Percentiles rank a stretch among this genome's conserved stretches.
Conservation (phyloP, 352 stramenopile genomes). For the Pythium vanterpoolii region DNA sequence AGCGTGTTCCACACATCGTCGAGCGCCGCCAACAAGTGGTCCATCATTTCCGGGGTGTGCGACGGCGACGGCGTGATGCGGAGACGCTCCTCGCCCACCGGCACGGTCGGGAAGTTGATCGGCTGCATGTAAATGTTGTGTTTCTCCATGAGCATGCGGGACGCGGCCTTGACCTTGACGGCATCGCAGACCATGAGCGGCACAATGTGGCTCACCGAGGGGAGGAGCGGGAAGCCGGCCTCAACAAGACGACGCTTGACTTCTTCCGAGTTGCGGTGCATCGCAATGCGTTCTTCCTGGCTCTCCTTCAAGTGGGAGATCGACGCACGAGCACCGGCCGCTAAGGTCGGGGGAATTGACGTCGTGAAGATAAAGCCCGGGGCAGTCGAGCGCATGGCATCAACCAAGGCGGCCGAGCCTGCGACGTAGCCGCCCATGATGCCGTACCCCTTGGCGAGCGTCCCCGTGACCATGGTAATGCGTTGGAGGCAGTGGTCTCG, state of each 20-base stretch:
- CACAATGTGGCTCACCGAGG: slow-evolving; percentile 88
- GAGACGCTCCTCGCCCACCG: slow-evolving; percentile 86
- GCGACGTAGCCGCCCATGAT: slow-evolving; percentile 92
- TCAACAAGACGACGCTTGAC: slow-evolving; percentile 85
- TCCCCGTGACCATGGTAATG: slow-evolving; percentile 90
- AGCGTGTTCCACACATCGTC: slow-evolving; percentile 87
- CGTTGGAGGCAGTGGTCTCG: slow-evolving; percentile 83
- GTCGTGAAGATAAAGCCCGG: slow-evolving; percentile 92
- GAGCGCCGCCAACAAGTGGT: slow-evolving; percentile 76
- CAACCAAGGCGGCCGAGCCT: slow-evolving; percentile 74
- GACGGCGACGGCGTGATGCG: slow-evolving; percentile 83
- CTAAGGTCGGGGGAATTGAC: slow-evolving; percentile 85
- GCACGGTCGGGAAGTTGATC: slow-evolving; percentile 92
- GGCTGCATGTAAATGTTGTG: slow-evolving; percentile 91
- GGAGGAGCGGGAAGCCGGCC: slow-evolving; percentile 80
- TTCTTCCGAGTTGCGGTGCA: slow-evolving; percentile 82
- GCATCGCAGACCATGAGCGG: slow-evolving; percentile 87
- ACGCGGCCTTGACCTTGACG: slow-evolving; percentile 87
- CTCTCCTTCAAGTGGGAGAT: slow-evolving; percentile 85
- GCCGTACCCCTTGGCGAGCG: slow-evolving; percentile 87
- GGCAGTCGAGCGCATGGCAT: slow-evolving; percentile 85
- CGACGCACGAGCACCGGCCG: slow-evolving; percentile 74
- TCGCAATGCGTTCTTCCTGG: slow-evolving; percentile 70
- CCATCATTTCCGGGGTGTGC: slow-evolving; percentile 88
- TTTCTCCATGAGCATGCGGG: slow-evolving; percentile 88